phyloP scores from a whole-genome alignment of 345 rosid genomes.

The Aquilaria malaccensis region DNA sequence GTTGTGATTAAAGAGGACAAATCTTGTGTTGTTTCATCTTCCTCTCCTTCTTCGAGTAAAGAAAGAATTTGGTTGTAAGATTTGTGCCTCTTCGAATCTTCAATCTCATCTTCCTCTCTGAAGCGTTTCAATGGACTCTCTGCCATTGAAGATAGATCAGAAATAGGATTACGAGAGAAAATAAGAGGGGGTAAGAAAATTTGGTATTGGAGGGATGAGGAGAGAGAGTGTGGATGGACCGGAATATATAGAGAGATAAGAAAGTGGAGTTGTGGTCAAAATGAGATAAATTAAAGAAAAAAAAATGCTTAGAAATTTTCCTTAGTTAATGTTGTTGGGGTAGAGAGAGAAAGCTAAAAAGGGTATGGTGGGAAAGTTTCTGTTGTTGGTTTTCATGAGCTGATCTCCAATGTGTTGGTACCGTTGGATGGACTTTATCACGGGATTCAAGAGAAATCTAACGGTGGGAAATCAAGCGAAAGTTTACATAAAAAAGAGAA shows the following conservation, averaged over 20 bases:
- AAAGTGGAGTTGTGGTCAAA: slow-evolving; percentile 39
- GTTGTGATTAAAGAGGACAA: slow-evolving; percentile 44
- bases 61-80: slow-evolving; percentile 32
- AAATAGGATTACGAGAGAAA: not conserved
- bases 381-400: not conserved
- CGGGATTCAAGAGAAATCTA: not conserved
- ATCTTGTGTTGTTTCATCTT: slow-evolving; percentile 41
- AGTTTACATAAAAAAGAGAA: slow-evolving; percentile 2
- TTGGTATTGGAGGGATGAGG: not conserved
- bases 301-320: not conserved
- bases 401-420: not conserved
- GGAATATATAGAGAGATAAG: slow-evolving; percentile 41
- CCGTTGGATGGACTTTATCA: slow-evolving; percentile 20
- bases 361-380: not conserved
- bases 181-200: not conserved
- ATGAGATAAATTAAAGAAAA: slow-evolving; percentile 13
- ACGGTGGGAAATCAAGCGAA: slow-evolving; percentile 2
- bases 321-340: not conserved
- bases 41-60: slow-evolving; percentile 43
- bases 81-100: slow-evolving; percentile 45
- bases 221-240: not conserved
- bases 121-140: slow-evolving; percentile 46
- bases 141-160: slow-evolving; percentile 27
- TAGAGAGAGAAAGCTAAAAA: not conserved
- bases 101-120: slow-evolving; percentile 39